phyloP scores from a whole-genome alignment of 108 stramenopile species.

The Nitzschia inconspicua region DNA sequence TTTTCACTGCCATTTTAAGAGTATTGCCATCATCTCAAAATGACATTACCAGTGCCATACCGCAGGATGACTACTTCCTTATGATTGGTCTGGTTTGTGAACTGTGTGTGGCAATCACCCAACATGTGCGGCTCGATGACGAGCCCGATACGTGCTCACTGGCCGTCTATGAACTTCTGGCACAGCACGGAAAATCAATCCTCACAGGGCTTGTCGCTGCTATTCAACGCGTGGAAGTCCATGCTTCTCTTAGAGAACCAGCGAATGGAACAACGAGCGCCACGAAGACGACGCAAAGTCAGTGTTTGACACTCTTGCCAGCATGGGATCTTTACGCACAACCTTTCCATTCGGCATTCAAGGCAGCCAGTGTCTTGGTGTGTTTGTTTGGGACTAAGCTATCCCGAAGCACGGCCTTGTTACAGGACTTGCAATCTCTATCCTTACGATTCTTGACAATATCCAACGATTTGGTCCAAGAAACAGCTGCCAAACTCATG shows the following conservation, averaged over 20 bases:
- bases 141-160: conserved; percentile 7
- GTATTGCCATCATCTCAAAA: conserved; percentile 7
- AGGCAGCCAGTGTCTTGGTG: conserved; percentile 20
- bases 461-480: conserved; percentile 15
- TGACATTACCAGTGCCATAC: not conserved
- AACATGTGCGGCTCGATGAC: conserved; percentile 7
- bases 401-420: conserved; percentile 28
- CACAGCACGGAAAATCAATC: conserved; percentile 18
- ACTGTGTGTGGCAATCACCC: conserved; percentile 24
- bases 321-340: conserved; percentile 10
- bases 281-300: not conserved
- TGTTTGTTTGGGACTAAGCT: conserved; percentile 38
- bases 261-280: not conserved
- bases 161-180: conserved; percentile 32
- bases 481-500: conserved; percentile 25
- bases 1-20: conserved; percentile 33
- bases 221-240: conserved; percentile 2
- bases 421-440: conserved; percentile 2
- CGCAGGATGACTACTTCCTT: conserved; percentile 1
- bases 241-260: not conserved
- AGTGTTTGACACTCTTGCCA: conserved; percentile 5
- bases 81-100: conserved; percentile 21
- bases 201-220: conserved; percentile 20
- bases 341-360: conserved; percentile 18
- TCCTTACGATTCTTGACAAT: conserved; percentile 15